These are phyloP conservation scores for Ilyonectria destructans DNA, from an alignment of 2,329 filamentous ascomycete genomes.

Conservation along the genomic window DNA sequence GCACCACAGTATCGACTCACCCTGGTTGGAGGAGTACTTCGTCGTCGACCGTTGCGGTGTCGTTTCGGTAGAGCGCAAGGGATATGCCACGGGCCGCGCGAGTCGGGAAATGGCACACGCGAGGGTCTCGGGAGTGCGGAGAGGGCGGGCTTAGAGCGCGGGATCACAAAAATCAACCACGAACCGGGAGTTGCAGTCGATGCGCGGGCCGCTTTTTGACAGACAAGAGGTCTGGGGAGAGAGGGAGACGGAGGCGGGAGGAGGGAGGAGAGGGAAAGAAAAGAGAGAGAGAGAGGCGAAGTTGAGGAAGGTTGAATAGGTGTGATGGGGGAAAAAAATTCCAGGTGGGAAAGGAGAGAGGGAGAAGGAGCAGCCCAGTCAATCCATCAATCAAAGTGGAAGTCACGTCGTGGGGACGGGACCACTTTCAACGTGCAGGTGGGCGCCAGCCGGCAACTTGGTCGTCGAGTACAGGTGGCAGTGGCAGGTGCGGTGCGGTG, in stretches of 20 bases:
- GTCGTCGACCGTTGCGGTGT: constrained; percentile 40
- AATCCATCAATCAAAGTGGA: constrained; percentile 46
- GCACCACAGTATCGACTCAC: constrained; percentile 42
- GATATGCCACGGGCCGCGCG: constrained; percentile 42
- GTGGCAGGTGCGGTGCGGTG: constrained; percentile 9
- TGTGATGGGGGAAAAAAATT: constrained; percentile 49
- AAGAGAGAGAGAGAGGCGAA: constrained; percentile 33
- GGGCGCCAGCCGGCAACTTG: constrained; percentile 43
- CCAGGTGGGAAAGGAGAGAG: constrained; percentile 48
- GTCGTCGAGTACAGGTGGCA: constrained; percentile 36
- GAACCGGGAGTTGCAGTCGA: constrained; percentile 41
- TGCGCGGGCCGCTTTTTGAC: constrained; percentile 38
- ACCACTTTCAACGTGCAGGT: constrained; percentile 34
- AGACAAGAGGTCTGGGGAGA: constrained; percentile 42
- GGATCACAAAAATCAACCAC: constrained; percentile 39
- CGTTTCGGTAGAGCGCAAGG: constrained; percentile 43
- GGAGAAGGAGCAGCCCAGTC: constrained; percentile 45
- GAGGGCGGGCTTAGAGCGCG: constrained; percentile 43
- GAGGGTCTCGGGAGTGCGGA: constrained; percentile 48
- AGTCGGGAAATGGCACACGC: constrained; percentile 48
- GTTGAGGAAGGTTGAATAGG: constrained; percentile 46
- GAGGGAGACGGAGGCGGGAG: constrained; percentile 37
- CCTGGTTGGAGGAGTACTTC: constrained; percentile 36
- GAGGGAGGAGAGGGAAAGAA: constrained; percentile 22
- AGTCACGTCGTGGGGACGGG: constrained; percentile 47